These are phyloP conservation scores for Coemansia sp. DNA, from an alignment of 192 early-diverging fungal species.

Conservation along the genomic window DNA sequence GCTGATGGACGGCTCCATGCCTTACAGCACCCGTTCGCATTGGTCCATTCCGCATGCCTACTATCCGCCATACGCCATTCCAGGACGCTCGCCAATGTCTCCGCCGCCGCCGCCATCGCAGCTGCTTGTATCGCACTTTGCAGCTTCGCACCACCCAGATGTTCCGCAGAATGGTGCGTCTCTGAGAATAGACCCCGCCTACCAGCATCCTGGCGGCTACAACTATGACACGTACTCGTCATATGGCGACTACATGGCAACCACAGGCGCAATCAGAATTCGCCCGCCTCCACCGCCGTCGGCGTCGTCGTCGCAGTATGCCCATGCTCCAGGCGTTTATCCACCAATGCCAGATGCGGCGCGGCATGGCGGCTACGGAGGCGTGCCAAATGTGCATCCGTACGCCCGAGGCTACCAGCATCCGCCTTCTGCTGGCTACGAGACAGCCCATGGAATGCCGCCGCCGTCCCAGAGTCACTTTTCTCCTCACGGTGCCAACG, in stretches of 20 bases:
- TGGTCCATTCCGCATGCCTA: constrained; percentile 37
- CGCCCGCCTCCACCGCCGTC: constrained; percentile 27
- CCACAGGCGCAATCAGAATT: constrained; percentile 42
- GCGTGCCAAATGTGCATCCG: constrained; percentile 4
- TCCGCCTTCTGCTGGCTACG: background rate
- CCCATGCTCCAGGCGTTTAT: constrained; percentile 19
- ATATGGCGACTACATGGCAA: constrained; percentile 48
- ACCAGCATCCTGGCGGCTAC: constrained; percentile 28
- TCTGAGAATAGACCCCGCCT: constrained; percentile 24
- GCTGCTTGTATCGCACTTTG: constrained; percentile 16
- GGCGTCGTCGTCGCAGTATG: constrained; percentile 12
- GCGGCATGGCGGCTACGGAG: constrained; percentile 10
- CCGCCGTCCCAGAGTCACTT: constrained; percentile 10
- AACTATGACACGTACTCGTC: constrained; percentile 47
- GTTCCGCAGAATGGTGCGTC: constrained; percentile 26
- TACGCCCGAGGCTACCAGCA: constrained; percentile 5
- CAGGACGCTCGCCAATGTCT: constrained; percentile 37
- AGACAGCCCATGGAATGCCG: background rate
- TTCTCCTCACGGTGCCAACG: constrained; percentile 5
- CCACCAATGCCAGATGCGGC: constrained; percentile 13
- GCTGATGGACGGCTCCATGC: constrained; percentile 45
- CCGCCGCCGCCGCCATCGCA: constrained; percentile 25
- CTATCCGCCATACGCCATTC: constrained; percentile 30
- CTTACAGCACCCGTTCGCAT: constrained; percentile 39
- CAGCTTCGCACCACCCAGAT: constrained; percentile 15